Percentiles rank a stretch among this genome's conserved stretches.
Evolutionary conservation across 805 yeast genomes (phyloP).

Genomic region (Wickerhamomyces queroliae): DNA sequence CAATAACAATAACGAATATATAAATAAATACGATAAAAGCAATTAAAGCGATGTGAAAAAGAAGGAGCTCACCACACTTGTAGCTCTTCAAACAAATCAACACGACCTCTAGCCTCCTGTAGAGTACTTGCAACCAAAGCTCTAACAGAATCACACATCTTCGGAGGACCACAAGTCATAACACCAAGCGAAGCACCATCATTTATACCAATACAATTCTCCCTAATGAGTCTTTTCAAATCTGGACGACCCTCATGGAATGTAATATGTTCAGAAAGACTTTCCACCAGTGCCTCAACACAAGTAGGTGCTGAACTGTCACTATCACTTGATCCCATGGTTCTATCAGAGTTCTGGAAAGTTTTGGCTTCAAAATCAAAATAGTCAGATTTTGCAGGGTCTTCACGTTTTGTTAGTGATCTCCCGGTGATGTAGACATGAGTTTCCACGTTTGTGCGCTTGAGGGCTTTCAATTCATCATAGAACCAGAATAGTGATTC

Average conservation of each 20-base stretch:
- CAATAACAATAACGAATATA: not conserved
- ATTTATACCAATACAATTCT: not conserved
- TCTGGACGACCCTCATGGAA: no score
- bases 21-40: not conserved
- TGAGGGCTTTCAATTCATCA: slow-evolving; percentile 33
- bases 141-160: slow-evolving; percentile 53
- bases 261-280: no score
- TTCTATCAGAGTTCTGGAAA: no score
- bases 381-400: slow-evolving; percentile 1
- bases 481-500: slow-evolving; percentile 42
- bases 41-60: not conserved
- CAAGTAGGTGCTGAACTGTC: no score
- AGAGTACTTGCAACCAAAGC: slow-evolving; percentile 35
- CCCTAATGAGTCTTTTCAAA: no score
- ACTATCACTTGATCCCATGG: no score
- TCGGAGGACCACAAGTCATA: slow-evolving; percentile 58
- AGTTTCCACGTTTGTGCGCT: slow-evolving; percentile 20
- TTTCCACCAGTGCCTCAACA: no score
- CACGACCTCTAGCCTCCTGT: slow-evolving; percentile 36
- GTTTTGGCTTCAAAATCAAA: no score
- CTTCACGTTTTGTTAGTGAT: slow-evolving; percentile 11
- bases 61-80: slow-evolving; percentile 51
- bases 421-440: slow-evolving; percentile 34
- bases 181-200: slow-evolving; percentile 39
- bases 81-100: slow-evolving; percentile 70